Evolutionary conservation across 495 filamentous ascomycete genomes (phyloP).

Genomic region (Aeminium ludgeri): DNA sequence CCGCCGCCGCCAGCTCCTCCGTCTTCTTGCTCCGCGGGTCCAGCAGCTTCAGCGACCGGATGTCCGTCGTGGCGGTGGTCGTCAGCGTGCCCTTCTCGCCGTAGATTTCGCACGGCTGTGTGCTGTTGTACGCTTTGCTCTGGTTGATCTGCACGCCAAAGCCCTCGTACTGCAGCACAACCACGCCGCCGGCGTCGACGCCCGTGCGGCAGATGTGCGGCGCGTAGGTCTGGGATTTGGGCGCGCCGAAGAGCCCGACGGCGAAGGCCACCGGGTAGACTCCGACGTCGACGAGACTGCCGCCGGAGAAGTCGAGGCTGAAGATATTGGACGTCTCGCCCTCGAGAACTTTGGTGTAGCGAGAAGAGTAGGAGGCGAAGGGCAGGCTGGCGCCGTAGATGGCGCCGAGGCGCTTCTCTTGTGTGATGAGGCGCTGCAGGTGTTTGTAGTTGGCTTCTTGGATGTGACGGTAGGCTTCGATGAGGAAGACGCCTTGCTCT

Average conservation of each 20-base stretch:
- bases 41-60: conserved; percentile 19
- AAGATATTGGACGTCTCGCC: conserved; percentile 20
- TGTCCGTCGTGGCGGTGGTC: conserved; percentile 22
- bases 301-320: conserved; percentile 15
- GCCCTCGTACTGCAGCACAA: conserved; percentile 20
- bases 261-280: conserved; percentile 20
- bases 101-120: conserved; percentile 21
- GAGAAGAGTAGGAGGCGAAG: conserved; percentile 21
- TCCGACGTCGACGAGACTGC: conserved; percentile 19
- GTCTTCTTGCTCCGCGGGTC: conserved; percentile 19
- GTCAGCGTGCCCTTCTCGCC: conserved; percentile 23
- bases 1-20: conserved; percentile 16
- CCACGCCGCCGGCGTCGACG: conserved; percentile 21
- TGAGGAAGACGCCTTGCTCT: conserved; percentile 16
- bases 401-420: conserved; percentile 14
- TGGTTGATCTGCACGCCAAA: conserved; percentile 21
- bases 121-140: conserved; percentile 19
- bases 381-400: conserved; percentile 22
- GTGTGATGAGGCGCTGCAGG: conserved; percentile 9
- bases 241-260: conserved; percentile 17
- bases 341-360: conserved; percentile 22
- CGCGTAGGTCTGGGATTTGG: conserved; percentile 17
- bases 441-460: conserved; percentile 21
- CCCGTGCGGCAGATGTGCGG: conserved; percentile 21
- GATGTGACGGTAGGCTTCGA: conserved; percentile 26